Evolutionary conservation across 257 asterid genomes (phyloP).

Genomic region (Craterostigma plantagineum): DNA sequence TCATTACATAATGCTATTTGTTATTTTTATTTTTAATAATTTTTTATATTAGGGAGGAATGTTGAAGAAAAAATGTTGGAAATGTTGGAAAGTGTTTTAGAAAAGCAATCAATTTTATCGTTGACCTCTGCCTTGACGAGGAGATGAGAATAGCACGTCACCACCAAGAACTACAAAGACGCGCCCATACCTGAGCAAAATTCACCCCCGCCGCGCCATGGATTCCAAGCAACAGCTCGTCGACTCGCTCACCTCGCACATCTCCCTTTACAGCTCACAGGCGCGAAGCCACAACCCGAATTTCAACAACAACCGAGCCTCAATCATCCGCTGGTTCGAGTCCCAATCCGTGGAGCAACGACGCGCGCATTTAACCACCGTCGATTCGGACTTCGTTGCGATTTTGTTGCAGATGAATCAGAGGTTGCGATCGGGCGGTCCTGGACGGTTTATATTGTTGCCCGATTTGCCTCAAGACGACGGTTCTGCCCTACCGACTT

Average conservation of each 20-base stretch:
- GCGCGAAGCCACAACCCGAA: constrained; percentile 14
- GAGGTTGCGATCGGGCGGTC: constrained; percentile 31
- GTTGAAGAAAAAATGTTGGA: too few species aligned
- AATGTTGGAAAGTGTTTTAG: too few species aligned
- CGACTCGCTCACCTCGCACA: constrained; percentile 74
- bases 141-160: too few species aligned
- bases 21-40: too few species aligned
- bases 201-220: constrained; percentile 8
- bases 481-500: constrained; percentile 47
- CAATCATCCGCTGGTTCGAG: constrained; percentile 77
- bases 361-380: constrained; percentile 54
- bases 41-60: too few species aligned
- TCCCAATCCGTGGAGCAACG: constrained; percentile 67
- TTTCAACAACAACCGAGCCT: constrained; percentile 29
- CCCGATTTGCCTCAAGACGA: constrained; percentile 56
- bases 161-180: constrained; percentile 3
- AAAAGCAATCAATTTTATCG: too few species aligned
- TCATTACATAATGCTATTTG: too few species aligned
- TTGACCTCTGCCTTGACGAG: too few species aligned
- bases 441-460: constrained; percentile 52
- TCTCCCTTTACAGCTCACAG: constrained; percentile 57
- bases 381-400: constrained; percentile 34
- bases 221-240: constrained; percentile 39
- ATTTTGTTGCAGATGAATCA: constrained; percentile 49
- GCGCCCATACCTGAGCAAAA: constrained; percentile 11